A percentile compares a stretch with the other conserved stretches of the same genome.
Evolutionary conservation across 345 rosid species (phyloP).

Genomic region (Garcia nutans): DNA sequence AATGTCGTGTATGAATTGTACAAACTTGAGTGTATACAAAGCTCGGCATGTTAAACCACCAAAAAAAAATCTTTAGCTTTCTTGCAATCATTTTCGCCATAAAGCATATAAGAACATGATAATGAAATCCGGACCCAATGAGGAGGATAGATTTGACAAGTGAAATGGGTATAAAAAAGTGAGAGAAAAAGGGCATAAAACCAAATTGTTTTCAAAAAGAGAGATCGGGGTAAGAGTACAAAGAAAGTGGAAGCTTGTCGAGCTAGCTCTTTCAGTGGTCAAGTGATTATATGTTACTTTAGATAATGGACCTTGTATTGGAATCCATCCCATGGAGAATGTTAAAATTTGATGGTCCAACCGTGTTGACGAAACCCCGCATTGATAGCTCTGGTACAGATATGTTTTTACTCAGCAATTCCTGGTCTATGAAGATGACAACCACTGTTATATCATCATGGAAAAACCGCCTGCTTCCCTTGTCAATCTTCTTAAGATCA

Average conservation of each 20-base stretch:
- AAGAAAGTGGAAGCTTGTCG: slow-evolving; percentile 11
- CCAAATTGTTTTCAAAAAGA: neutral
- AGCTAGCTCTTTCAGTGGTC: slow-evolving; percentile 8
- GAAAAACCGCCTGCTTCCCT: slow-evolving; percentile 59
- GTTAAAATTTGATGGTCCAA: slow-evolving; percentile 72
- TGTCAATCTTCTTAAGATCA: slow-evolving; percentile 62
- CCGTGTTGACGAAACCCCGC: slow-evolving; percentile 55
- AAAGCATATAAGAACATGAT: neutral
- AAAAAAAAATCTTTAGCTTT: neutral
- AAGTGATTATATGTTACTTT: slow-evolving; percentile 2
- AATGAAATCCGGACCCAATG: slow-evolving; percentile 1
- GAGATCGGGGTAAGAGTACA: too few relatives aligned
- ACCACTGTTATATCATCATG: slow-evolving; percentile 93
- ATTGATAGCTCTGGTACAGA: slow-evolving; percentile 63
- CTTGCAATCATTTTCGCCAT: neutral
- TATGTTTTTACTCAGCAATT: slow-evolving; percentile 35
- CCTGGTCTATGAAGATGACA: slow-evolving; percentile 76
- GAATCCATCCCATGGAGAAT: slow-evolving; percentile 33
- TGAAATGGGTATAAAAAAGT: neutral
- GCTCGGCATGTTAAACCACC: slow-evolving; percentile 9
- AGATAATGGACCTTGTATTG: slow-evolving; percentile 23
- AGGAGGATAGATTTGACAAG: slow-evolving; percentile 2
- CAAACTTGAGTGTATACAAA: neutral
- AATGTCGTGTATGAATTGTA: slow-evolving; percentile 1
- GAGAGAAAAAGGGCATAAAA: slow-evolving; percentile 10